Evolutionary conservation across 2,329 filamentous ascomycete genomes (phyloP).

Genomic region (Fusarium coffeatum): DNA sequence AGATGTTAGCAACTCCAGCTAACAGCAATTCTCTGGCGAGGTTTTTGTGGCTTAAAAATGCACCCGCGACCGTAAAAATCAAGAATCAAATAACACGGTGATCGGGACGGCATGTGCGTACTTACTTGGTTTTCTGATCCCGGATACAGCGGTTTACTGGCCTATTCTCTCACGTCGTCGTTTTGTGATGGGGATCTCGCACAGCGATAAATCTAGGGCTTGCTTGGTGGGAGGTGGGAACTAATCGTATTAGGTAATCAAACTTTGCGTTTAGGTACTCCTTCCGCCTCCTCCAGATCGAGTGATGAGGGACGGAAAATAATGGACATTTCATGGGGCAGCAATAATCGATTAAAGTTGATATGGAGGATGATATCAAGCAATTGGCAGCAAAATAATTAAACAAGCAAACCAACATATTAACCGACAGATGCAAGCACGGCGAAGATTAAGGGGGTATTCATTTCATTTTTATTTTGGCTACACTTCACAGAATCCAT

Average conservation of each 20-base stretch:
- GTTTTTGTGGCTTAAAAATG: constrained; percentile 36
- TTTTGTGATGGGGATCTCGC: constrained; percentile 56
- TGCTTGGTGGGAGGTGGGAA: constrained; percentile 55
- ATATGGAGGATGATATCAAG: constrained; percentile 8
- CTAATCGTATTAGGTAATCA: constrained; percentile 58
- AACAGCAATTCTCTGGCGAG: constrained; percentile 33
- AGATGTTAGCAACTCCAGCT: constrained; percentile 44
- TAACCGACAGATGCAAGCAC: background rate
- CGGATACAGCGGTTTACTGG: constrained; percentile 49
- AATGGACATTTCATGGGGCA: constrained; percentile 1
- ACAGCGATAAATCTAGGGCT: constrained; percentile 60
- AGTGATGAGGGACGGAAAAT: constrained; percentile 26
- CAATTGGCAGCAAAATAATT: background rate
- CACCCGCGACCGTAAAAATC: constrained; percentile 29
- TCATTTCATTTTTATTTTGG: constrained; percentile 48
- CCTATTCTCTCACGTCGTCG: constrained; percentile 50
- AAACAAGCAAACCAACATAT: background rate
- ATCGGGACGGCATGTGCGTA: constrained; percentile 39
- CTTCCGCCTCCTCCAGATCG: constrained; percentile 18
- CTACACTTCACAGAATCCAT: constrained; percentile 51
- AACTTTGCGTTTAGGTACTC: constrained; percentile 18
- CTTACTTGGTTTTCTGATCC: constrained; percentile 54
- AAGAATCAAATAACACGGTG: constrained; percentile 15
- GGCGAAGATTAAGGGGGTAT: constrained; percentile 41
- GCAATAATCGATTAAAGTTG: constrained; percentile 6